Percentiles rank a stretch among this genome's conserved stretches.
Evolutionary conservation across 2,329 filamentous ascomycete species (phyloP).

Genomic region (Neoascochyta sp.): DNA sequence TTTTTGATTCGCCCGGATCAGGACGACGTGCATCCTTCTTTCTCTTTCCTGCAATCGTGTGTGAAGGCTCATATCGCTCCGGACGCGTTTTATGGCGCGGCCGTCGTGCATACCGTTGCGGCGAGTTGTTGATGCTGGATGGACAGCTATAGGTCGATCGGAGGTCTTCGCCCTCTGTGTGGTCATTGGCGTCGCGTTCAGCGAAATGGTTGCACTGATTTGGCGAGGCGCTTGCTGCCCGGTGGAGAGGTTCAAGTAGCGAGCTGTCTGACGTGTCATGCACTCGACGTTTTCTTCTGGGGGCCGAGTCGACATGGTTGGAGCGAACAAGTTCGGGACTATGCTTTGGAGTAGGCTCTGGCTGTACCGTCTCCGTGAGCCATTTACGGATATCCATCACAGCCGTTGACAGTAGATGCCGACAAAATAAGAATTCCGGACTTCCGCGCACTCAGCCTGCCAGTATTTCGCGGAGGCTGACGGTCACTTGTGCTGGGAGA

Average conservation of each 20-base stretch:
- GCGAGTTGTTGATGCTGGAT: constrained; percentile 16
- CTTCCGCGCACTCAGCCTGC: too few species aligned
- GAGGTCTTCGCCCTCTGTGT: constrained; percentile 14
- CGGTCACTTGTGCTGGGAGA: too few species aligned
- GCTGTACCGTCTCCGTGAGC: constrained; percentile 42
- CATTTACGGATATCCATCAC: constrained; percentile 46
- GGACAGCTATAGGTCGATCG: constrained; percentile 10
- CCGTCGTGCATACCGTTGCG: constrained; percentile 41
- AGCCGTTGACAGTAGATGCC: constrained; percentile 8
- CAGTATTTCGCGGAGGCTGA: too few species aligned
- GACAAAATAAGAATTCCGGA: too few species aligned
- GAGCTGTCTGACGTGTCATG: constrained; percentile 41
- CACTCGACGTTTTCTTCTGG: constrained; percentile 24
- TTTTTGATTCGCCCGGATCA: constrained; percentile 27
- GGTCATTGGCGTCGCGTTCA: constrained; percentile 7
- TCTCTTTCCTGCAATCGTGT: constrained; percentile 24
- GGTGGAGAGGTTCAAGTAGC: constrained; percentile 23
- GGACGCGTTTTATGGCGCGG: constrained; percentile 47
- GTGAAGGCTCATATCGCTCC: constrained; percentile 45
- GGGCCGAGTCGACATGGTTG: constrained; percentile 13
- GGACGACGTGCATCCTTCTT: constrained; percentile 14
- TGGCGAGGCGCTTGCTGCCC: constrained; percentile 5
- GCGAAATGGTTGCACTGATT: constrained; percentile 3
- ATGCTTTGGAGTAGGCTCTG: constrained; percentile 23
- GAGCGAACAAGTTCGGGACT: constrained; percentile 18